Percentiles rank a stretch among this genome's conserved stretches.
Conservation (phyloP, 1,139 yeast genomes). For the Candida tunisiensis region DNA sequence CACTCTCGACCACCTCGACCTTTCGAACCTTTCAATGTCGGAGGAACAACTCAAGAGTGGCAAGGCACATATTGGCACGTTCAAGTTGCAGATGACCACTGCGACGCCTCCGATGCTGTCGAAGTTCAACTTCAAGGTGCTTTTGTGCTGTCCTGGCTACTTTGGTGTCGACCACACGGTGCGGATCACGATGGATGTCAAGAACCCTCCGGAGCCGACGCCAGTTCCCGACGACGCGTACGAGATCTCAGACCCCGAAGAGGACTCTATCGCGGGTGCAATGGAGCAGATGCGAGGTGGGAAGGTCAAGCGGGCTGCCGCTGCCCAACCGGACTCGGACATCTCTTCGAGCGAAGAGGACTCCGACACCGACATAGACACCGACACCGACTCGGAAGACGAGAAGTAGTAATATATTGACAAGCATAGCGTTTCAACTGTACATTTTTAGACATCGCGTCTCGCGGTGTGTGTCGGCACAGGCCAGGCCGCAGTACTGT, state of each 20-base stretch:
- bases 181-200: conserved; percentile 21
- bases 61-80: conserved; percentile 43
- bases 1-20: conserved; percentile 34
- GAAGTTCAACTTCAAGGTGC: conserved; percentile 32
- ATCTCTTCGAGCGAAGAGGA: too few relatives aligned
- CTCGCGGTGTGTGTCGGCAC: too few relatives aligned
- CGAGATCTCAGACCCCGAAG: conserved; percentile 11
- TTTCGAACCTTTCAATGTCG: conserved; percentile 36
- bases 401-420: too few relatives aligned
- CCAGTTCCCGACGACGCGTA: conserved; percentile 8
- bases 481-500: too few relatives aligned
- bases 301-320: too few relatives aligned
- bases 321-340: too few relatives aligned
- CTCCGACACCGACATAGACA: conserved; percentile 25
- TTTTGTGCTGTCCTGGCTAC: conserved; percentile 17
- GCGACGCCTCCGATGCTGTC: conserved; percentile 62
- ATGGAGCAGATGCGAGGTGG: too few relatives aligned
- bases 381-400: conserved; percentile 21
- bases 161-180: conserved; percentile 23
- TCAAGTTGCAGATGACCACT: conserved; percentile 51
- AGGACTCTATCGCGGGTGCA: too few relatives aligned
- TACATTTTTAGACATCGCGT: too few relatives aligned
- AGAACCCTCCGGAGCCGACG: conserved; percentile 11
- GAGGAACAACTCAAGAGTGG: conserved; percentile 30
- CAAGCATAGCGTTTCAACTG: too few relatives aligned